Evolutionary conservation across 176 grass and related monocot genomes (phyloP), one percentile per base, ranked within the genome.

Genomic region (Rhynchospora breviuscula): DNA sequence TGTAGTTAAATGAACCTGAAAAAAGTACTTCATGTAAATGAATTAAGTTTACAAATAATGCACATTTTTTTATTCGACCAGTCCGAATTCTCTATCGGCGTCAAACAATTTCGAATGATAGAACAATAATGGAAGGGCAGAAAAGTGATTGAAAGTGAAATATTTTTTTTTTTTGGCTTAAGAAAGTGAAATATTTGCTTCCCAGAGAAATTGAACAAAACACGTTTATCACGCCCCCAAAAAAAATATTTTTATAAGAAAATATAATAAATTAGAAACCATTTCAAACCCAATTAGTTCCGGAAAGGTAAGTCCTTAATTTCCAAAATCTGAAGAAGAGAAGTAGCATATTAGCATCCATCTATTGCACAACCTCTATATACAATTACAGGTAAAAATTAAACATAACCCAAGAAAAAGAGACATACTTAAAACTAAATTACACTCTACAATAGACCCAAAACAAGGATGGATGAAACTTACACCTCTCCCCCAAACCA

Each of bases 381-480:
- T 82, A 82, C 80, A 82, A 81, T 63, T 66, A 82, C 54, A 15
- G 49, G 23, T 57, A 82, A 82, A 70, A 68, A 11, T 53, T 63
- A 33, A 29, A 64, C 79, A 81, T 63, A 81, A 81, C 35, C 59
- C 47, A 63, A 81, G 62, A 35, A 73, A 73, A 1, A 40, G 19
- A 19, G 33, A 60, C n/a, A 46, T 64, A 81, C 35, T 81, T 17
- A 31, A 35, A 10, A 60, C 79, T 64, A 81, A 81, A 82, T 82
- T 82, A 82, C 44, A 82, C 44, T 82, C 80, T 82, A 82, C 80
- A 82, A 66, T 23, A 6, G 8, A 63, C 59, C 21, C 40, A 63
- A 25, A 67, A 53, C 25, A 63, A 63, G 56, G 56, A 79, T 15
- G 21, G 19, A 80, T 60, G 40, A 80, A 63, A 25, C 8, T 81